A percentile compares a stretch with the other conserved stretches of the same genome.
These are phyloP conservation scores for Asterionellopsis glacialis DNA, from an alignment of 108 stramenopile genomes.

Conservation along the genomic window DNA sequence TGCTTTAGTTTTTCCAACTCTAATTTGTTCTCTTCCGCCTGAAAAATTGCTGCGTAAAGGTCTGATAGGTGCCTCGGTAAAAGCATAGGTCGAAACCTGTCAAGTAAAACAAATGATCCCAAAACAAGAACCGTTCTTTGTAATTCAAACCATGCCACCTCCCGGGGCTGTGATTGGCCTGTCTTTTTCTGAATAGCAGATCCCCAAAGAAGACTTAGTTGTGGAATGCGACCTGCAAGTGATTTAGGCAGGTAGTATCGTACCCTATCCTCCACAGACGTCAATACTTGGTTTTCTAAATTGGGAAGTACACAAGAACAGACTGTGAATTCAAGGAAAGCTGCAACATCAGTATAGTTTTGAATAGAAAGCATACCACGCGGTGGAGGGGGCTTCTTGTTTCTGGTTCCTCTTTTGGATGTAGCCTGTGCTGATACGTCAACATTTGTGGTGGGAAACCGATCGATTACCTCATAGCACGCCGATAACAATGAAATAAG, in stretches of 20 bases:
- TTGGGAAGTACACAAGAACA: conserved; percentile 53
- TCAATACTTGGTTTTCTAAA: conserved; percentile 35
- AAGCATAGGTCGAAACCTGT: conserved; percentile 87
- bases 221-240: conserved; percentile 65
- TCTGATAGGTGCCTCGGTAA: conserved; percentile 76
- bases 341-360: conserved; percentile 81
- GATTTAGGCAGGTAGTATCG: conserved; percentile 54
- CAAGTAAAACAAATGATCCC: conserved; percentile 53
- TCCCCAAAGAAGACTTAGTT: conserved; percentile 39
- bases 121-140: conserved; percentile 5
- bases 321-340: conserved; percentile 63
- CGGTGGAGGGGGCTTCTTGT: conserved; percentile 46
- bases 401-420: too few relatives aligned
- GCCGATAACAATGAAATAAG: too few relatives aligned
- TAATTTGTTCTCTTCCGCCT: conserved; percentile 31
- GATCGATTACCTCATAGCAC: too few relatives aligned
- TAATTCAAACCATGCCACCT: conserved; percentile 3
- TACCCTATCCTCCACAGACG: conserved; percentile 24
- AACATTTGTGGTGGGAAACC: too few relatives aligned
- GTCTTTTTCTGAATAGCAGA: conserved; percentile 3
- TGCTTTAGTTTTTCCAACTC: not conserved
- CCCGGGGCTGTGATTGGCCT: not conserved
- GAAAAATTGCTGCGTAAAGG: conserved; percentile 59
- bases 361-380: conserved; percentile 72
- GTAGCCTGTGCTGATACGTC: too few relatives aligned